Evolutionary conservation across 257 asterid species (phyloP).

Genomic region (Petunia axillaris): DNA sequence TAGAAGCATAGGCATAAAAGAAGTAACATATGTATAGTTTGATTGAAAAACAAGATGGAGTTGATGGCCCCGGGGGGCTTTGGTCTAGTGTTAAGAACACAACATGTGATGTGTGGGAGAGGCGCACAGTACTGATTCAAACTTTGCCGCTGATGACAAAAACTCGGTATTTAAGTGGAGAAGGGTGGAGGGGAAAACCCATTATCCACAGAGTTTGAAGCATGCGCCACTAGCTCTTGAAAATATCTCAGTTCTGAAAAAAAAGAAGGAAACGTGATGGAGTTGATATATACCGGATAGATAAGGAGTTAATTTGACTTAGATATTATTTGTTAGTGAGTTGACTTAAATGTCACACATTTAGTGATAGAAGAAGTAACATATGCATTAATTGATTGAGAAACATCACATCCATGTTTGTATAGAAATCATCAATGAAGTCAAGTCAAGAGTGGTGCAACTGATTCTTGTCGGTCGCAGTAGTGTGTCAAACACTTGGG

Average conservation of each 20-base stretch:
- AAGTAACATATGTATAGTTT: too few species aligned
- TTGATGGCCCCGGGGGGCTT: neutral
- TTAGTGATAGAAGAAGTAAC: slow-evolving; percentile 11
- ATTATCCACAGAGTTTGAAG: too few species aligned
- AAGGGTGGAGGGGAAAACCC: too few species aligned
- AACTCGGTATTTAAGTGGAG: too few species aligned
- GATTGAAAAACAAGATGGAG: neutral
- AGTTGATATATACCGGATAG: neutral
- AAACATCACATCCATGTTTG: neutral
- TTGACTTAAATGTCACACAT: neutral
- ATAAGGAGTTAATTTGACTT: neutral
- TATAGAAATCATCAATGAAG: neutral
- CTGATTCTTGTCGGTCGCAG: neutral
- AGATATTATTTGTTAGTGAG: neutral
- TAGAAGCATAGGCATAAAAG: slow-evolving; percentile 1
- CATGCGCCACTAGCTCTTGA: too few species aligned
- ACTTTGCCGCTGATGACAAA: too few species aligned
- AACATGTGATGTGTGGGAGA: too few species aligned
- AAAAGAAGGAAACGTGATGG: neutral
- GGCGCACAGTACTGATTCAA: too few species aligned
- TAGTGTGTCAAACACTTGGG: neutral
- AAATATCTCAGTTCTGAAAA: too few species aligned
- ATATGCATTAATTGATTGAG: neutral
- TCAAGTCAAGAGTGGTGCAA: neutral
- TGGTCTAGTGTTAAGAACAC: too few species aligned